Evolutionary conservation across 2,329 filamentous ascomycete species (phyloP).

Genomic region (Aspergillus persii): DNA sequence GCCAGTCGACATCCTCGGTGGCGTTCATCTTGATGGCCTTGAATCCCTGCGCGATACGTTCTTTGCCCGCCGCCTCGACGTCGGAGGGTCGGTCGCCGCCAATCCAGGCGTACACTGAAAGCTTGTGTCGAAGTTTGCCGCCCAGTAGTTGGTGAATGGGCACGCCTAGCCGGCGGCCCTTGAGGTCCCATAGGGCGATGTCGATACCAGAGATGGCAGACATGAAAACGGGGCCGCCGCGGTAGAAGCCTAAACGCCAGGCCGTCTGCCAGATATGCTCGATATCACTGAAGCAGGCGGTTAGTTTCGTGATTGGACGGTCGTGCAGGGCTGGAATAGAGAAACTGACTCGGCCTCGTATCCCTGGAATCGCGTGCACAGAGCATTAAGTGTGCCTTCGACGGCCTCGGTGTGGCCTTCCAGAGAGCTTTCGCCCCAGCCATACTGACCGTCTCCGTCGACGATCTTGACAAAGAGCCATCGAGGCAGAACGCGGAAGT

Average conservation of each 20-base stretch:
- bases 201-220: conserved; percentile 74
- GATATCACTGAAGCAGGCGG: conserved; percentile 57
- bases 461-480: conserved; percentile 78
- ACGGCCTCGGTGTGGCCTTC: conserved; percentile 73
- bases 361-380: conserved; percentile 60
- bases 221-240: conserved; percentile 78
- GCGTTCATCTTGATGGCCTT: conserved; percentile 71
- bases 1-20: conserved; percentile 72
- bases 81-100: conserved; percentile 70
- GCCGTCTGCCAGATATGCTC: conserved; percentile 77
- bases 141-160: conserved; percentile 73
- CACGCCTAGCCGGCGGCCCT: conserved; percentile 62
- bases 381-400: conserved; percentile 69
- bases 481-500: conserved; percentile 70
- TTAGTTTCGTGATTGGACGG: background rate
- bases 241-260: conserved; percentile 71
- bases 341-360: conserved; percentile 66
- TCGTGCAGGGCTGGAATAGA: background rate
- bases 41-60: conserved; percentile 40
- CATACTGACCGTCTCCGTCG: conserved; percentile 61
- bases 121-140: conserved; percentile 66
- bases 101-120: conserved; percentile 76
- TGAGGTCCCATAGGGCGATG: conserved; percentile 77
- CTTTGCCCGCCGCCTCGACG: conserved; percentile 59
- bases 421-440: conserved; percentile 73